phyloP scores from a whole-genome alignment of 2,329 filamentous ascomycete genomes.

The Cordyceps cicadae region DNA sequence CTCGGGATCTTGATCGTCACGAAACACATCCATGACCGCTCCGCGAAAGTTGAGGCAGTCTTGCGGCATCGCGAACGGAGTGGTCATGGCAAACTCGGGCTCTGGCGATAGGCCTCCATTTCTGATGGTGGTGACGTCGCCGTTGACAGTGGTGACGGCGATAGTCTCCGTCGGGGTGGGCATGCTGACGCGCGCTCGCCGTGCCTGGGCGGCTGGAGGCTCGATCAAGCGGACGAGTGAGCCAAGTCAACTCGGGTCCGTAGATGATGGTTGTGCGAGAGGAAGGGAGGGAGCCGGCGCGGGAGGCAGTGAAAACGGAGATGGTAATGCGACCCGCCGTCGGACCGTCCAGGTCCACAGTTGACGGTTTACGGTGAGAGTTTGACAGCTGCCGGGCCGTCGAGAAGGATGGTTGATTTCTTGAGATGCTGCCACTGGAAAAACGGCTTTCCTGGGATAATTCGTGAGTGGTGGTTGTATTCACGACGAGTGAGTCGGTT shows the following conservation, averaged over 20 bases:
- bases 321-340: slow-evolving; percentile 2
- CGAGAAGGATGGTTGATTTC: not conserved
- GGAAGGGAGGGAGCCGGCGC: not conserved
- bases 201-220: not conserved
- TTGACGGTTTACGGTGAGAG: too few species aligned
- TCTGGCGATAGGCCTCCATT: not conserved
- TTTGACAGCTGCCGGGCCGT: not conserved
- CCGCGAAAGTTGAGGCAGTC: slow-evolving; percentile 1
- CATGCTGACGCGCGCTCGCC: not conserved
- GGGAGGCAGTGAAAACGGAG: not conserved
- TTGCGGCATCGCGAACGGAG: not conserved
- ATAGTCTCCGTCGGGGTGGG: not conserved
- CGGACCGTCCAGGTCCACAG: not conserved
- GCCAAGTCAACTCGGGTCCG: not conserved
- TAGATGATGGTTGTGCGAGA: not conserved
- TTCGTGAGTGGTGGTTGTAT: not conserved
- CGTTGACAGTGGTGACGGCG: not conserved
- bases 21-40: not conserved
- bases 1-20: too few species aligned
- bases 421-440: not conserved
- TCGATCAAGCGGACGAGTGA: not conserved
- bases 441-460: not conserved
- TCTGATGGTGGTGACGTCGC: not conserved
- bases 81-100: not conserved
- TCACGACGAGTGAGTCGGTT: too few species aligned